phyloP scores from a whole-genome alignment of 1,284 basidiomycete genomes.

The Afroboletus lepidellus region DNA sequence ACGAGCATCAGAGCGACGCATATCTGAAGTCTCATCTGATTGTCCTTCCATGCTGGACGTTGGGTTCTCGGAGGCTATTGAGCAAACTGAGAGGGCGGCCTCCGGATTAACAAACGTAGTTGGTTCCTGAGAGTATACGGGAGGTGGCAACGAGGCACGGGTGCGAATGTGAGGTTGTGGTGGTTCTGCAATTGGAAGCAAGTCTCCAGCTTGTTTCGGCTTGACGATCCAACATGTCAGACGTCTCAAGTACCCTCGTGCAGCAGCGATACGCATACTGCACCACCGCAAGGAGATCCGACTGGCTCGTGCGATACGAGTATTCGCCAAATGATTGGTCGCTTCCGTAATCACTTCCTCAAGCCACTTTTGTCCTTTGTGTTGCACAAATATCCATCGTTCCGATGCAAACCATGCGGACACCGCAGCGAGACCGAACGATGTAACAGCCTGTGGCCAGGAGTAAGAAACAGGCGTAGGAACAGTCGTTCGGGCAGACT shows the following conservation, averaged over 20 bases:
- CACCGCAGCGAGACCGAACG: conserved; percentile 71
- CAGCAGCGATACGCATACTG: conserved; percentile 23
- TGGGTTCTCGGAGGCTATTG: conserved; percentile 29
- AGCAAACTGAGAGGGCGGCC: conserved; percentile 22
- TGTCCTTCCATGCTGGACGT: conserved; percentile 31
- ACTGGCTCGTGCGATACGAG: conserved; percentile 37
- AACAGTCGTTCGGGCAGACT: conserved; percentile 24
- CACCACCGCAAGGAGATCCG: conserved; percentile 28
- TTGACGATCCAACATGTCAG: conserved; percentile 30
- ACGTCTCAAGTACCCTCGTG: conserved; percentile 23
- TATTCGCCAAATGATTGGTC: conserved; percentile 41
- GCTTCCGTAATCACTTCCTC: conserved; percentile 61
- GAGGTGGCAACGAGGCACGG: conserved; percentile 18
- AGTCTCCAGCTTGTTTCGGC: conserved; percentile 24
- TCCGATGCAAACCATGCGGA: conserved; percentile 78
- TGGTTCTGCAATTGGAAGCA: conserved; percentile 28
- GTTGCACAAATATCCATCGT: conserved; percentile 65
- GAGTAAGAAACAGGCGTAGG: conserved; percentile 10
- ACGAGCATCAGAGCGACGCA: conserved; percentile 33
- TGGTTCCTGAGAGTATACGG: conserved; percentile 24
- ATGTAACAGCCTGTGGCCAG: conserved; percentile 46
- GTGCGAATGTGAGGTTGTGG: conserved; percentile 18
- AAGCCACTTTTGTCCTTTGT: conserved; percentile 74
- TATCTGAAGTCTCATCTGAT: conserved; percentile 27
- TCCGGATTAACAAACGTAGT: conserved; percentile 18